Conservation (phyloP, 345 rosid genomes). For the Ceriops decandra region DNA sequence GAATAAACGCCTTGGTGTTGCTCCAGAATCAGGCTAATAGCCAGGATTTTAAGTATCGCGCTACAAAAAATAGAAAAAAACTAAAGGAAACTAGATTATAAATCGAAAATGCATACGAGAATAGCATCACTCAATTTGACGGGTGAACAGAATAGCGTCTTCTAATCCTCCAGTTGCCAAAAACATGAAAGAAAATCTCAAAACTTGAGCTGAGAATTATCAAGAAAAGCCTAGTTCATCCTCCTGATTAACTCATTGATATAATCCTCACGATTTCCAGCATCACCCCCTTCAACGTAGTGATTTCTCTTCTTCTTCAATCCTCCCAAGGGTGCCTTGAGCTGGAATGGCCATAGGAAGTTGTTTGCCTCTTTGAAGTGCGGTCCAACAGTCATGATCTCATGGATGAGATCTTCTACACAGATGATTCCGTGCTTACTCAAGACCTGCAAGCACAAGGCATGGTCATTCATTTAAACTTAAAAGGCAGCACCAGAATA, state of each 20-base stretch:
- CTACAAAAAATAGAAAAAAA: no score
- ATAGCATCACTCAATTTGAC: slow-evolving; percentile 1
- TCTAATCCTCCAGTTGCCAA: background rate
- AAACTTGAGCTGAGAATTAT: background rate
- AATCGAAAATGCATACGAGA: no score
- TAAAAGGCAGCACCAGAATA: no score
- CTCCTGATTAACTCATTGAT: slow-evolving; percentile 83
- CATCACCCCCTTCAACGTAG: slow-evolving; percentile 97
- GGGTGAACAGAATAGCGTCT: background rate
- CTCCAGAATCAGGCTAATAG: no score
- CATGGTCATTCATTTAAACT: background rate
- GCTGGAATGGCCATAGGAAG: slow-evolving; percentile 93
- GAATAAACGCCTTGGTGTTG: no score
- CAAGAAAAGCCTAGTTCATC: slow-evolving; percentile 53
- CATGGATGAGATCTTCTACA: slow-evolving; percentile 78
- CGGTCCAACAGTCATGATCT: slow-evolving; percentile 84
- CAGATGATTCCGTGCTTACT: slow-evolving; percentile 74
- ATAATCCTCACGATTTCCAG: slow-evolving; percentile 77
- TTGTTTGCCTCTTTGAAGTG: slow-evolving; percentile 90
- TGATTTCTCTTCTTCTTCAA: slow-evolving; percentile 89
- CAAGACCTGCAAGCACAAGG: slow-evolving; percentile 39
- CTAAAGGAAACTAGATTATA: no score
- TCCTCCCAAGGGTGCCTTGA: slow-evolving; percentile 86
- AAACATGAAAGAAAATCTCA: background rate
- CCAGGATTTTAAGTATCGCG: no score